These are phyloP conservation scores for Cymbopogon citratus DNA, from an alignment of 176 grass and related monocot species.

Conservation along the genomic window DNA sequence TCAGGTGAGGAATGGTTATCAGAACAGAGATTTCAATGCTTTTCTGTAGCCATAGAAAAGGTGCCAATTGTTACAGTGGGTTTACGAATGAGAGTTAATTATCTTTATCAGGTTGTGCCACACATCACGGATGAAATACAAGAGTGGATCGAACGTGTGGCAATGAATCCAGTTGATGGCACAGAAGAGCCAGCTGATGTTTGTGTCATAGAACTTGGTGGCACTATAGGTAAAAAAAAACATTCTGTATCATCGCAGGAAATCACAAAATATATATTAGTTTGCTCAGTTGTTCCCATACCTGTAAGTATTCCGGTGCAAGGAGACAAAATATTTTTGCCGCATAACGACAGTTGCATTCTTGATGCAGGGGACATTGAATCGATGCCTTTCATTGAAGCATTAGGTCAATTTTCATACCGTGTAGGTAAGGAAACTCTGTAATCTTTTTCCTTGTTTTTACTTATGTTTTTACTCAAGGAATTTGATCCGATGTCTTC, in stretches of 20 bases:
- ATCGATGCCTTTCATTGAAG: constrained; percentile 99
- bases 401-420: constrained; percentile 92
- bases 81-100: constrained; percentile 17
- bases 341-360: constrained; percentile 53
- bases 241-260: not conserved
- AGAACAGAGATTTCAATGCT: constrained; percentile 7
- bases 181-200: constrained; percentile 88
- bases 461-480: not conserved
- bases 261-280: not conserved
- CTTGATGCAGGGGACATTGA: constrained; percentile 95
- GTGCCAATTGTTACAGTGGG: not conserved
- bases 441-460: not conserved
- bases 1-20: constrained; percentile 44
- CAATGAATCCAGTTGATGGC: constrained; percentile 85
- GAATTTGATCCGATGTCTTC: not conserved
- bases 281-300: constrained; percentile 42
- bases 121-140: constrained; percentile 99
- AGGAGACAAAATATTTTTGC: constrained; percentile 42
- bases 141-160: constrained; percentile 90
- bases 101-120: constrained; percentile 72
- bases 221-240: constrained; percentile 72
- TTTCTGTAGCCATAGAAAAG: not conserved
- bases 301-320: constrained; percentile 49
- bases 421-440: constrained; percentile 64
- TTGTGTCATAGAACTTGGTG: constrained; percentile 97